Evolutionary conservation across 108 stramenopile genomes (phyloP).

Genomic region (Cyclotella baltica): DNA sequence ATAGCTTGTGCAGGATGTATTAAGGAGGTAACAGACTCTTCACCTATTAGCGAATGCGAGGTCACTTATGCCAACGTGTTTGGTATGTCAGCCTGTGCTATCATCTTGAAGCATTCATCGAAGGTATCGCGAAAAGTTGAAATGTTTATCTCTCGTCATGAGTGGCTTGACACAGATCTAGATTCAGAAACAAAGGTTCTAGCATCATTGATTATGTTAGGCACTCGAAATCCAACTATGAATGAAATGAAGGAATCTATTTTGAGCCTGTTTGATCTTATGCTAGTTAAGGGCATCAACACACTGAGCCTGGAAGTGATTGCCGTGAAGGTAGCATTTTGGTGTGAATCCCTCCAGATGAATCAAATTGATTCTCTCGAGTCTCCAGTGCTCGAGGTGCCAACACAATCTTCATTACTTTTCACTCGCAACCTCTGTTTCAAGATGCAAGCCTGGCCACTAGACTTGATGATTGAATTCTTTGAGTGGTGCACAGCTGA

Average conservation of each 20-base stretch:
- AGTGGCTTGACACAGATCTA: neutral
- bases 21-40: constrained; percentile 17
- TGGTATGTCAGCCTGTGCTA: constrained; percentile 25
- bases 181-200: constrained; percentile 17
- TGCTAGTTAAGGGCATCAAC: constrained; percentile 38
- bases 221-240: constrained; percentile 20
- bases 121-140: constrained; percentile 35
- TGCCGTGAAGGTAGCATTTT: constrained; percentile 37
- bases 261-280: constrained; percentile 33
- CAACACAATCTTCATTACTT: constrained; percentile 34
- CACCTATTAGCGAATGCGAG: constrained; percentile 6
- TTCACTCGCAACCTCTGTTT: constrained; percentile 29
- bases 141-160: constrained; percentile 28
- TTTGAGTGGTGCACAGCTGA: constrained; percentile 30
- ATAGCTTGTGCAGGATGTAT: constrained; percentile 34
- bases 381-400: constrained; percentile 23
- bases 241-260: constrained; percentile 40
- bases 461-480: constrained; percentile 8
- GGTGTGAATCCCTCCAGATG: constrained; percentile 36
- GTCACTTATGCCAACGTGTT: constrained; percentile 20
- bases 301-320: constrained; percentile 40
- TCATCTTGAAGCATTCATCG: constrained; percentile 11
- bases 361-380: constrained; percentile 11
- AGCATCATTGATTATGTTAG: constrained; percentile 29
- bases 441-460: constrained; percentile 21